Percentiles rank a stretch among this genome's conserved stretches.
Evolutionary conservation across 106 monocot species (phyloP).

Genomic region (Phalaenopsis aphrodite): DNA sequence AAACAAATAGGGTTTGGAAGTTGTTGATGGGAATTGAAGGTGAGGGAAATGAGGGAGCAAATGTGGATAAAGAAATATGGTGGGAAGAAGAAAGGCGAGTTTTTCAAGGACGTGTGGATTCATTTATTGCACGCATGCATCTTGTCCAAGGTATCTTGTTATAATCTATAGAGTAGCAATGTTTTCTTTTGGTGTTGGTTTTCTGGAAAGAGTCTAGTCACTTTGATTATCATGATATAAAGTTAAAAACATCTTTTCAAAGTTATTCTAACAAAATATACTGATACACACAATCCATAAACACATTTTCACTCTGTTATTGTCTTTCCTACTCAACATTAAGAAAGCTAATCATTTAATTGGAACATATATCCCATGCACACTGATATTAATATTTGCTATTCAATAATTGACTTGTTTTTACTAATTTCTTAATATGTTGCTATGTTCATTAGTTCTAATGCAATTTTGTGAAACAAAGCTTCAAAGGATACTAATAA

Average conservation of each 20-base stretch:
- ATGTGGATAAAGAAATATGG: conserved; percentile 59
- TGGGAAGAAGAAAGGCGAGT: conserved; percentile 81
- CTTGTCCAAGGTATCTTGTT: conserved; percentile 78
- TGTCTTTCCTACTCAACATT: background rate
- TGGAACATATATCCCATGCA: background rate
- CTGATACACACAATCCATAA: background rate
- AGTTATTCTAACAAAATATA: background rate
- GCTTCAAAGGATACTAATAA: background rate
- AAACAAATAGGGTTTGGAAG: conserved; percentile 76
- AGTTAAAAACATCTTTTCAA: no score
- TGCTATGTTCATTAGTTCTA: background rate
- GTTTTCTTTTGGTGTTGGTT: background rate
- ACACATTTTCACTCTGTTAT: background rate
- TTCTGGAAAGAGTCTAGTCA: background rate
- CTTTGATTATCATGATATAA: background rate
- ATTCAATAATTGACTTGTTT: background rate
- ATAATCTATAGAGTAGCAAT: background rate
- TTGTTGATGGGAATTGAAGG: conserved; percentile 67
- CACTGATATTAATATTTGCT: background rate
- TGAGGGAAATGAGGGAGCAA: conserved; percentile 17
- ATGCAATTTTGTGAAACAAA: conserved; percentile 1
- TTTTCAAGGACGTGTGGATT: conserved; percentile 66
- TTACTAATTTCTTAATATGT: background rate
- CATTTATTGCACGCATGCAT: conserved; percentile 95
- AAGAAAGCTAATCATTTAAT: background rate